These are phyloP conservation scores for Coemansia sp. DNA, from an alignment of 192 early-diverging fungal genomes.

Conservation along the genomic window DNA sequence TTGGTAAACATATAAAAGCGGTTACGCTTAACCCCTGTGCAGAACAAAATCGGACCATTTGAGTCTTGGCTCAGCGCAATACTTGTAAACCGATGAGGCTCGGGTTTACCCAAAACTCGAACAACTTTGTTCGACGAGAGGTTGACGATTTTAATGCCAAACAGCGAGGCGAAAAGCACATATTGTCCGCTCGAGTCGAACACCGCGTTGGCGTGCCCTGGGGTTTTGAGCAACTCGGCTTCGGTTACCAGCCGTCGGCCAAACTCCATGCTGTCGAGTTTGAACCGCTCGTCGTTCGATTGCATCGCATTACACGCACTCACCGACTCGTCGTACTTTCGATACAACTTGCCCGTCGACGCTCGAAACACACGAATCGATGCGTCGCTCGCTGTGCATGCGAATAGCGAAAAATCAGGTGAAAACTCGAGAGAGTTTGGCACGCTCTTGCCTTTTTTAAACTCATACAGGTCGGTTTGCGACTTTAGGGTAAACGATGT, in stretches of 20 bases:
- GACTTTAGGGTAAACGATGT: constrained; percentile 83
- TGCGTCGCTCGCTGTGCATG: constrained; percentile 81
- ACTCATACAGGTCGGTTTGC: constrained; percentile 96
- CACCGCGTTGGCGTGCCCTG: constrained; percentile 70
- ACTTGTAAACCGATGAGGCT: constrained; percentile 88
- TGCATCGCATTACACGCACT: constrained; percentile 60
- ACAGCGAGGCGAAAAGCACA: constrained; percentile 86
- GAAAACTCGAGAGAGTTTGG: constrained; percentile 85
- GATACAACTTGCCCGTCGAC: constrained; percentile 77
- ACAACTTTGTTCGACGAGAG: constrained; percentile 82
- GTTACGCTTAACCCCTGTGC: constrained; percentile 87
- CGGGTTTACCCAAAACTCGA: constrained; percentile 83
- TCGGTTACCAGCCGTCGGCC: constrained; percentile 88
- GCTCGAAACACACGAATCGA: constrained; percentile 85
- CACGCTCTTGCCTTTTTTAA: constrained; percentile 80
- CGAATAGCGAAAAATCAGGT: constrained; percentile 78
- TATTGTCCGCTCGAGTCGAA: constrained; percentile 92
- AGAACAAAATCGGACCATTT: constrained; percentile 89
- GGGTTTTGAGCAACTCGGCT: constrained; percentile 76
- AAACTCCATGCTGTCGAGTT: constrained; percentile 98
- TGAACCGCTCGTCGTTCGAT: constrained; percentile 56
- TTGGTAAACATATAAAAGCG: constrained; percentile 93
- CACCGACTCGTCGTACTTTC: constrained; percentile 91
- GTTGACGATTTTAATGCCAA: constrained; percentile 95
- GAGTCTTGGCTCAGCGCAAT: constrained; percentile 86